phyloP scores from a whole-genome alignment of 345 rosid genomes.

The Passiflora organensis region DNA sequence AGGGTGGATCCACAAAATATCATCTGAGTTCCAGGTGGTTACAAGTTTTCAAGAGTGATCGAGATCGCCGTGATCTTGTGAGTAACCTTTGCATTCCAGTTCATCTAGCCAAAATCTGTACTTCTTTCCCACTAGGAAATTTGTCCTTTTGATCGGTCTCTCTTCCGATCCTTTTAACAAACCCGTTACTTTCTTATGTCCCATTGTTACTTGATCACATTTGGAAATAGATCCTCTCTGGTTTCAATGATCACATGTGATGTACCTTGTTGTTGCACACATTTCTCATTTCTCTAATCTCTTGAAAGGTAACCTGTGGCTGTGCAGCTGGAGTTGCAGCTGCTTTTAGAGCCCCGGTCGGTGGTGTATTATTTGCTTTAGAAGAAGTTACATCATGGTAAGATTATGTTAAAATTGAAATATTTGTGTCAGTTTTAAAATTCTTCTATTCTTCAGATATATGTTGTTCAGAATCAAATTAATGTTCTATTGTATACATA shows the following conservation, averaged over 20 bases:
- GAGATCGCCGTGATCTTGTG: constrained; percentile 96
- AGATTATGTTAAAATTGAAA: constrained; percentile 12
- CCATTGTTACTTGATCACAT: too few species aligned
- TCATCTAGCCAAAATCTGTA: background rate
- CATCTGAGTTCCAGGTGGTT: constrained; percentile 88
- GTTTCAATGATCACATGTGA: too few species aligned
- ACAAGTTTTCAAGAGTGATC: constrained; percentile 80
- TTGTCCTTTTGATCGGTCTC: background rate
- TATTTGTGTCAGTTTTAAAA: background rate
- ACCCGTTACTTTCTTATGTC: too few species aligned
- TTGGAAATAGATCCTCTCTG: too few species aligned
- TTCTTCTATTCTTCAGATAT: background rate
- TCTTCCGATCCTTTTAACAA: too few species aligned
- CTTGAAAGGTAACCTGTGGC: constrained; percentile 95
- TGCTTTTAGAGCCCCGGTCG: constrained; percentile 99
- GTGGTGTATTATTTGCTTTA: constrained; percentile 95
- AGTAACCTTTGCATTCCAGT: constrained; percentile 21
- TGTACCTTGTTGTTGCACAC: constrained; percentile 8
- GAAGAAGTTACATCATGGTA: constrained; percentile 99
- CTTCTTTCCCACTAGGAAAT: background rate
- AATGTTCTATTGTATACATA: constrained; percentile 1
- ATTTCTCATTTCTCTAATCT: constrained; percentile 31
- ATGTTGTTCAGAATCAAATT: background rate
- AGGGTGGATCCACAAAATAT: constrained; percentile 96
- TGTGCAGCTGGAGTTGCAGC: constrained; percentile 99